Conservation (phyloP, 768 basidiomycete species). For the Naganishia vaughanmartiniae region DNA sequence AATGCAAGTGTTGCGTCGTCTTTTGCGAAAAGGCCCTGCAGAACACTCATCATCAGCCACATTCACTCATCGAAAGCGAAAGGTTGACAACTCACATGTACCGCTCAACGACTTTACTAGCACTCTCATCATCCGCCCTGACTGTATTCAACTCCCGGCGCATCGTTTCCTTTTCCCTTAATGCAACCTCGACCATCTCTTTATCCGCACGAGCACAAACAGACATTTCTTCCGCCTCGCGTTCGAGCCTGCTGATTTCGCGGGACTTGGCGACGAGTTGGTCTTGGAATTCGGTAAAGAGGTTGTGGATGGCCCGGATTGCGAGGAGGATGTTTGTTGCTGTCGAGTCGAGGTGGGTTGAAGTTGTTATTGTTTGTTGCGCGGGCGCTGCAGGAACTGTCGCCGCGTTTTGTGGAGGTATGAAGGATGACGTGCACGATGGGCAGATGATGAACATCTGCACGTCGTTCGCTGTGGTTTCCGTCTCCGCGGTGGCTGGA, state of each 20-base stretch:
- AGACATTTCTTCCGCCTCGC: constrained; percentile 39
- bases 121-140: constrained; percentile 45
- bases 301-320: constrained; percentile 43
- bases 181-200: constrained; percentile 38
- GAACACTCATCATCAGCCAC: neutral
- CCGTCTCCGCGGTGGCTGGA: neutral
- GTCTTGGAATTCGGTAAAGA: constrained; percentile 44
- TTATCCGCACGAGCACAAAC: constrained; percentile 32
- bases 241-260: constrained; percentile 35
- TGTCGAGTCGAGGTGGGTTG: constrained; percentile 19
- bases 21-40: constrained; percentile 51
- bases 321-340: constrained; percentile 42
- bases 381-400: neutral
- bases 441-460: neutral
- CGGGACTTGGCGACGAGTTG: constrained; percentile 38
- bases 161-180: constrained; percentile 33
- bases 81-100: constrained; percentile 45
- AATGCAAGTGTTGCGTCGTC: constrained; percentile 48
- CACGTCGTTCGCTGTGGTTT: neutral
- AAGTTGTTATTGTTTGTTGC: neutral
- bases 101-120: constrained; percentile 51
- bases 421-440: constrained; percentile 18
- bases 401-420: constrained; percentile 3
- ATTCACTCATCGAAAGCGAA: neutral
- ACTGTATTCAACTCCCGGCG: constrained; percentile 36